Evolutionary conservation across 2,329 filamentous ascomycete species (phyloP), one percentile per base, ranked within the genome.

Genomic region (Phyllachora maydis): DNA sequence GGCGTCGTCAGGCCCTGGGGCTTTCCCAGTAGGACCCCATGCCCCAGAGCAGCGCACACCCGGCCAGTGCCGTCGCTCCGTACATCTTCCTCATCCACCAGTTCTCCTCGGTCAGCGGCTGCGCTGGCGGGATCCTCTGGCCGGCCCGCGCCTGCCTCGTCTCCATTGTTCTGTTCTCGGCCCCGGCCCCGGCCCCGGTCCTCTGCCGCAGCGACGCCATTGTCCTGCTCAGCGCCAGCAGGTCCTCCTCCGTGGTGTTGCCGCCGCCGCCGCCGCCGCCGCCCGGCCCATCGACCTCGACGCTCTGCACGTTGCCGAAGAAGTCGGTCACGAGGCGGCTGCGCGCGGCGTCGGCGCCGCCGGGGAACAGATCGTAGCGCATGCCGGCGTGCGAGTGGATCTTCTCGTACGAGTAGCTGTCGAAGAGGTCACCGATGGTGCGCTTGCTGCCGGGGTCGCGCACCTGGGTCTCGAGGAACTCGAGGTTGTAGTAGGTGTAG

Each of bases 401-500:
- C 56, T 93, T 91, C 23, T 72, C 69, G 39, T 79, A 82, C 35
- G 91, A 85, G 45, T 93, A 95, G 42, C 77, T 91, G 50, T 95
- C 85, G 38, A 98, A 98, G 3, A 98, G 54, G 40, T 95, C 82
- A 29, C 83, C 88, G 16, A 98, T 56, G 0, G 82, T 92, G 49
- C 83, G 73, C 44, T 92, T 88, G 35, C 72, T 82, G 40, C 69
- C 75, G 19, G 83, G 69, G 33, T 85, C 83, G 29, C 72, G 73
- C 28, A 95, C 78, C 39, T 91, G 73, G 3, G 69, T 77, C 47
- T 98, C 88, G 16, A 98, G 65, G 45, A 93, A 98, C 39, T 98
- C 88, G 25, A 98, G 67, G 40, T 92, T 92, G 53, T 93, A 95
- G 51, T 95, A 98, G 5, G 88, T 98, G 59, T 90, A 98, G 30